Conservation (phyloP, 352 stramenopile species). For the Thalassiosira pacifica region DNA sequence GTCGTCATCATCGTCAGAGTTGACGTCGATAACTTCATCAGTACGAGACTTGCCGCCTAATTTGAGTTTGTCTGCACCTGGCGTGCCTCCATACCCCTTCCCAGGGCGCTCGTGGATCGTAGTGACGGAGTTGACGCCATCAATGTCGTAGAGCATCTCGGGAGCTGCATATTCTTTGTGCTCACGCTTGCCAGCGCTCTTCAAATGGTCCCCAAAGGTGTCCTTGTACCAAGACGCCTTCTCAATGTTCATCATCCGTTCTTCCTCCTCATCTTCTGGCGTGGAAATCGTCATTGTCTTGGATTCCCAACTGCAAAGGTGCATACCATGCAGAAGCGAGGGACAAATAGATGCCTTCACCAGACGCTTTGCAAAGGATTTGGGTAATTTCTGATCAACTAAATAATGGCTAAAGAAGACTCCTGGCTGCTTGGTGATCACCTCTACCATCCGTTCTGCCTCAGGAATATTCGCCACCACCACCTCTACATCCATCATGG, state of each 20-base stretch:
- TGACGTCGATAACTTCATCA: neutral
- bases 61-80: neutral
- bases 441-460: slow-evolving; percentile 7
- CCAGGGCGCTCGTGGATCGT: neutral
- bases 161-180: neutral
- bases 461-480: neutral
- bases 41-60: neutral
- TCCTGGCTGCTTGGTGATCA: neutral
- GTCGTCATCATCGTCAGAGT: neutral
- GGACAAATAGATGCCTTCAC: neutral
- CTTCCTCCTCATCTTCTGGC: neutral
- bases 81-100: neutral
- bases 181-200: neutral
- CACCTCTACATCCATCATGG: neutral
- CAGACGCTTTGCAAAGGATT: neutral
- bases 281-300: neutral
- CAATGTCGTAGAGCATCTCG: neutral
- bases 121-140: neutral
- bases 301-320: neutral
- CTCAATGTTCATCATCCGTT: neutral
- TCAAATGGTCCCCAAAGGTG: neutral
- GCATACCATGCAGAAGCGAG: neutral
- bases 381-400: neutral
- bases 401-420: neutral
- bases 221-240: slow-evolving; percentile 9